Evolutionary conservation across 1,139 yeast genomes (phyloP).

Genomic region (Kodamaea arcana): DNA sequence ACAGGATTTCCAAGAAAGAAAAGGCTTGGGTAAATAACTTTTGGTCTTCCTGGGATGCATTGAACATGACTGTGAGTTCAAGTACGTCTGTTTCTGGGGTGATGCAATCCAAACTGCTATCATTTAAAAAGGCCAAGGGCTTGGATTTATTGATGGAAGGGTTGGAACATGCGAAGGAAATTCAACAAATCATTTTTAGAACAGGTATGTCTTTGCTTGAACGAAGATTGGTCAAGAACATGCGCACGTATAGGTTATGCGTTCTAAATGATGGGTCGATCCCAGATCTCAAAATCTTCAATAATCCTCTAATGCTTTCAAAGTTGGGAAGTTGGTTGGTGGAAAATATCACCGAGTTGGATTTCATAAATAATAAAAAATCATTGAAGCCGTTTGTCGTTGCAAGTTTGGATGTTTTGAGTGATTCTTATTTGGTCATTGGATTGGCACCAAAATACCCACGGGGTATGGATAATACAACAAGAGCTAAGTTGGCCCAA

Average conservation of each 20-base stretch:
- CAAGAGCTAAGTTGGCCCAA: constrained; percentile 36
- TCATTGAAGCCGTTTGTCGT: constrained; percentile 77
- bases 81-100: constrained; percentile 9
- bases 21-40: constrained; percentile 82
- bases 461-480: constrained; percentile 48
- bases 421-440: constrained; percentile 81
- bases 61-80: constrained; percentile 38
- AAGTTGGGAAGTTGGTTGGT: constrained; percentile 88
- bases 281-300: constrained; percentile 72
- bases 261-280: constrained; percentile 78
- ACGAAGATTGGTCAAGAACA: constrained; percentile 71
- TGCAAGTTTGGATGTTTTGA: constrained; percentile 72
- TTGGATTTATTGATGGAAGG: constrained; percentile 67
- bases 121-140: constrained; percentile 36
- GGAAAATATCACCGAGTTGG: constrained; percentile 83
- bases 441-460: constrained; percentile 87
- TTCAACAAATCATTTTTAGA: constrained; percentile 81
- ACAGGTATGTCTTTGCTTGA: constrained; percentile 89
- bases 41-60: constrained; percentile 95
- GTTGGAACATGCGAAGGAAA: constrained; percentile 69
- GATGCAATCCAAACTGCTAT: constrained; percentile 10
- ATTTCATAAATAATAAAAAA: constrained; percentile 40
- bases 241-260: constrained; percentile 78
- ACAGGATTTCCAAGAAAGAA: constrained; percentile 51
- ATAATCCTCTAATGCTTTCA: constrained; percentile 80